Base-by-base conservation (phyloP, 2,329 filamentous ascomycete species). In the Epichloe sibirici region DNA sequence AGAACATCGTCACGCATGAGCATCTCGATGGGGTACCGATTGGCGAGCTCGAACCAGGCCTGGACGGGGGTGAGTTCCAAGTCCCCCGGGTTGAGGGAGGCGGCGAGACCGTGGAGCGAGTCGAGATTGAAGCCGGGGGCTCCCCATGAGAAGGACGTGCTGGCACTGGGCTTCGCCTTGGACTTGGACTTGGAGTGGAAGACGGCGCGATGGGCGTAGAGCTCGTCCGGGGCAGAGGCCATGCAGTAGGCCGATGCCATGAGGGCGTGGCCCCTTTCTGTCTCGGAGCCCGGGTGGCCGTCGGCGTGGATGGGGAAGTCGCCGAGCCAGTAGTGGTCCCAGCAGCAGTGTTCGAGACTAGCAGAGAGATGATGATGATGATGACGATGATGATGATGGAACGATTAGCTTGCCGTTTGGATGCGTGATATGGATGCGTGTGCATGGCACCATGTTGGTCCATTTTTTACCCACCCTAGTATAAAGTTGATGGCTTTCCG, bases 341-440 rank as follows among this genome's bases (percentile, higher is more conserved):
- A 76, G 65, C 75, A 78, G 43, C 74, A 69, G 57, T 76, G 75
- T 57, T 78, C 76, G 49, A 78, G 69, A 2, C 74, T 78, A 21
- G 17, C 17, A 21, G 17, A 21, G 17, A 21, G 17, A 21, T 21
- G 17, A 21, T 21, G 17, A 21, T 21, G 7, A 1, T 7, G 23
- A 17, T 17, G 17, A 17, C 17, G 17, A 35, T 31, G 13, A 7
- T 21, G 7, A 1, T 7, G 28, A 11, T 23, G 23, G 23, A 23
- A 23, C 23, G 23, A 23, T 23, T 23, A 23, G 23, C 23, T 23
- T 23, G 23, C 23, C 23, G 17, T 21, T 21, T 21, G 17, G 17
- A 21, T 21, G 17, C 17, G 17, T 21, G 17, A 21, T 21, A 21
- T 21, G 17, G 17, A 21, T 21, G 17, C 17, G 17, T 21, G 17